Evolutionary conservation across 805 yeast genomes (phyloP), one percentile per base, ranked within the genome.

Genomic region (Metschnikowia borealis): DNA sequence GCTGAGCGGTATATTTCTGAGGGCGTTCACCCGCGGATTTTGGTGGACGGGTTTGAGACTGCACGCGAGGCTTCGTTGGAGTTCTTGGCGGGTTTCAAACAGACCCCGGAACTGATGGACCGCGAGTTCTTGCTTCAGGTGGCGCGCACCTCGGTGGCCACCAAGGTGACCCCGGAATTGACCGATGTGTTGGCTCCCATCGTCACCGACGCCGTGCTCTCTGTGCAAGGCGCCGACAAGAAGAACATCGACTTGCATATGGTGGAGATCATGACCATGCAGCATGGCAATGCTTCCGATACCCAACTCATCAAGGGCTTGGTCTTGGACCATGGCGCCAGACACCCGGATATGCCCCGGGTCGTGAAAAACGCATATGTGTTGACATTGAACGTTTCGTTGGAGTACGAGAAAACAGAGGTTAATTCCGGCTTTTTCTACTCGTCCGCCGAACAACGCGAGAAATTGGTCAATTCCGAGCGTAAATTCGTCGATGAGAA

Each of bases 281-380:
- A 94, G 79, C 92, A 87, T 64, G 87, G 89, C 58, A 79, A 85
- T 36, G 89, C 94, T 33, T 81, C 84, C 54, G 94, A 91, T 49
- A 91, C 98, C 17, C 77, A 79, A 62, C 82, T 94, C 52, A 77
- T 94, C 56, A 83, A 80, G 60, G 99, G 99, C 42, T 79, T 94
- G 59, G 99, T 94, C 35, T 78, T 94, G 57, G 99, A 94, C 68
- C 99, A 94, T 67, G 99, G 99, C 58, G 97, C 97, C 15, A 83
- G 99, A 67, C 99, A 94, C 75, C 99, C 99, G 42, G 99, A 94
- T 70, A 94, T 94, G 99, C 99, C 99, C 52, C 87, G 84, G 57
- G 73, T 83, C 49, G 85, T 94, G 17, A 80, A 81, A 56, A 89
- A 94, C 67, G 97, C 97, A 1, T 75, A 81, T 62, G 83, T 94